Base-by-base conservation (phyloP, 768 basidiomycete species). In the Boletus insuetus region DNA sequence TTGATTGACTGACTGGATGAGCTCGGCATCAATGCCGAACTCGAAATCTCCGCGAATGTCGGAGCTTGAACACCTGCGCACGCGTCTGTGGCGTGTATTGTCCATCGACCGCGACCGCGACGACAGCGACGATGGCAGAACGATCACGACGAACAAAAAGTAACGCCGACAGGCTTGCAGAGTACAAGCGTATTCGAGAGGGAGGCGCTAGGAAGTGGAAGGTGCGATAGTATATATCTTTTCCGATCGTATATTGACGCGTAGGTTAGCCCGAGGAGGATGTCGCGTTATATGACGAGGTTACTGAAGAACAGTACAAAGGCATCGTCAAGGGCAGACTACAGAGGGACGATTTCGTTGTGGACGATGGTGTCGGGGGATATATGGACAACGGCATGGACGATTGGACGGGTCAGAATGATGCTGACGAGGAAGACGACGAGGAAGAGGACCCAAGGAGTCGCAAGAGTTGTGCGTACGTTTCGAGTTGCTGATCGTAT, bases 321-420 rank as follows among this genome's bases (percentile, higher is more conserved):
- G 77, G 79, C 19, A 89, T 99, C 52, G 97, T 99, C 6, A 82
- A 81, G 52, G 85, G 86, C 1, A 80, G 97, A 17, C 78, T 97
- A 8, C 86, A 90, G 55, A 76, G 77, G 61, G 94, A 98, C 60
- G 97, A 99, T 69, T 99, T 99, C 58, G 91, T 98, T 19, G 87
- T 89, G 37, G 97, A 98, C 65, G 97, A 98, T 74, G 94, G 94
- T 26, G 82, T 88, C 0, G 81, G 78, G 14, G 97, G 93, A 6
- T 98, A 99, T 64, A 86, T 88, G 69, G 97, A 99, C 75, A 92
- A 97, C 66, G 97, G 97, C 6, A 87, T 94, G 85, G 97, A 98
- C 55, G 94, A 96, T 65, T 98, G 92, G 87, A 82, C 81, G 32
- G 81, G 79, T 26, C 81, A 76, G 10, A 77, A 79, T 29, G 77